phyloP scores from a whole-genome alignment of 2,329 filamentous ascomycete species.

The Xylariaceae sp. region DNA sequence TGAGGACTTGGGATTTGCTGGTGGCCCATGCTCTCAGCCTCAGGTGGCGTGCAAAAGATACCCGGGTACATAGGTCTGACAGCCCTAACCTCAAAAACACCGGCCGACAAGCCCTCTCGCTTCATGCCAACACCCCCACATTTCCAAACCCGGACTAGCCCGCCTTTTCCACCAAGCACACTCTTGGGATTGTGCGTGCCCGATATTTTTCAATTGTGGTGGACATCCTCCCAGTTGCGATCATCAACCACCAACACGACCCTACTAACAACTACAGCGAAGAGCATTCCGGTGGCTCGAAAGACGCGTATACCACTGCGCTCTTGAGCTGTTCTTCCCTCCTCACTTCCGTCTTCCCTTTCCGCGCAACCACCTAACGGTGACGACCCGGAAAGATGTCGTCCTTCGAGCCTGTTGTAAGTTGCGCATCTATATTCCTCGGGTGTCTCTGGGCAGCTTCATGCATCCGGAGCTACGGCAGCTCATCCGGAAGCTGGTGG shows the following conservation, averaged over 20 bases:
- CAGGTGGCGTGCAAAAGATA: conserved; percentile 1
- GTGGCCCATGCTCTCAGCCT: too few relatives aligned
- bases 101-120: conserved; percentile 22
- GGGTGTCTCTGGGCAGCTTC: not conserved
- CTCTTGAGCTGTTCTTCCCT: conserved; percentile 21
- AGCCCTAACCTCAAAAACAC: too few relatives aligned
- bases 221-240: conserved; percentile 18
- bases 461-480: too few relatives aligned
- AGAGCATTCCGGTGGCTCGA: conserved; percentile 19
- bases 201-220: conserved; percentile 24
- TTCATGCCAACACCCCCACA: conserved; percentile 17
- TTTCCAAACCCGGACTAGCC: conserved; percentile 15
- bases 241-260: conserved; percentile 21
- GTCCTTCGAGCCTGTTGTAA: conserved; percentile 64
- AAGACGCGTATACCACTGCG: conserved; percentile 20
- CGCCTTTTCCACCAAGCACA: conserved; percentile 16
- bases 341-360: conserved; percentile 14
- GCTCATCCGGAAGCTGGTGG: too few relatives aligned
- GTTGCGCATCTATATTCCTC: conserved; percentile 29
- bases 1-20: too few relatives aligned
- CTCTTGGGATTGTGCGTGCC: conserved; percentile 18
- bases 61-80: conserved; percentile 18
- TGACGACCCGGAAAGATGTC: conserved; percentile 50
- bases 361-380: conserved; percentile 18
- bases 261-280: conserved; percentile 24